phyloP scores from a whole-genome alignment of 2,329 filamentous ascomycete species.

The Rhynchosporium agropyri region DNA sequence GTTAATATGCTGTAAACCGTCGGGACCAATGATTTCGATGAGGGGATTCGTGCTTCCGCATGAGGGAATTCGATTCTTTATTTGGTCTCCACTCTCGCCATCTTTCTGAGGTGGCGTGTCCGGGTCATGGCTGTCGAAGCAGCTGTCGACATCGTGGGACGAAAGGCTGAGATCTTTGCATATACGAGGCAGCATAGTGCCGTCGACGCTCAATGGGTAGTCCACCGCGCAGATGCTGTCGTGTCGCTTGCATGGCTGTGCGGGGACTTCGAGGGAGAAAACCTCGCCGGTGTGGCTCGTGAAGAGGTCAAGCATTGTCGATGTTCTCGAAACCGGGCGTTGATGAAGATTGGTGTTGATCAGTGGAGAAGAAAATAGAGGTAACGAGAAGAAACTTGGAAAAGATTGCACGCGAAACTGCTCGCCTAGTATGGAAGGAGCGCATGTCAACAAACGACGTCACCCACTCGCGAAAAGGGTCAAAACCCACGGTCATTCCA shows the following conservation, averaged over 20 bases:
- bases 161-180: not conserved
- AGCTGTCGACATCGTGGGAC: not conserved
- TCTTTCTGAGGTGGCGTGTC: not conserved
- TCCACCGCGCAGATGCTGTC: not conserved
- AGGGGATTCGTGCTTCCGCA: slow-evolving; percentile 23
- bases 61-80: not conserved
- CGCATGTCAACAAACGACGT: slow-evolving; percentile 13
- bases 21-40: slow-evolving; percentile 20
- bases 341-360: not conserved
- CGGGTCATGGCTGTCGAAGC: slow-evolving; percentile 1
- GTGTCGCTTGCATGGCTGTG: slow-evolving; percentile 2
- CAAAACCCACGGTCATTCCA: not conserved
- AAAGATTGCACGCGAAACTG: not conserved
- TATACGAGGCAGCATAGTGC: not conserved
- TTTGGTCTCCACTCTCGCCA: not conserved
- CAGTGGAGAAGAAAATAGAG: not conserved
- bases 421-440: slow-evolving; percentile 2
- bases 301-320: slow-evolving; percentile 7
- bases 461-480: not conserved
- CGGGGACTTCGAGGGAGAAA: not conserved
- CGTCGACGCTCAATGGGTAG: not conserved
- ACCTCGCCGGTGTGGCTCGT: slow-evolving; percentile 3
- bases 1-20: slow-evolving; percentile 12
- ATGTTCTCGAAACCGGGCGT: not conserved
- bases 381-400: not conserved